Conservation (phyloP, 2,329 filamentous ascomycete species). For the Colletotrichum siamense region DNA sequence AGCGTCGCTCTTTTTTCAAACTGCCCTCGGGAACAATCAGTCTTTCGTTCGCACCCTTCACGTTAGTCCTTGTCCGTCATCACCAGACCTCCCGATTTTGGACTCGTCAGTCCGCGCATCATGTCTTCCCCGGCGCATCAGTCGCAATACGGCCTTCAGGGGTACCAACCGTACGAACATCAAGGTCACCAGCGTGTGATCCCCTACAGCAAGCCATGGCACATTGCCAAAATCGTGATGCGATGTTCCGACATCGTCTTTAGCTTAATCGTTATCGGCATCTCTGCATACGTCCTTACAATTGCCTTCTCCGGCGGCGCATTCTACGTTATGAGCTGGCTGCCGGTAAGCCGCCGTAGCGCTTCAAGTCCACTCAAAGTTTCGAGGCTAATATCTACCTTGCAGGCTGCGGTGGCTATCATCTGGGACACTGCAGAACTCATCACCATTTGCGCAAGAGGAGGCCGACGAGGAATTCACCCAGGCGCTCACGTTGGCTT, state of each 20-base stretch:
- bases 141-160: slow-evolving; percentile 5
- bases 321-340: not conserved
- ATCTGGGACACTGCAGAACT: slow-evolving; percentile 45
- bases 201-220: slow-evolving; percentile 27
- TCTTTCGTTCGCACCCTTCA: not conserved
- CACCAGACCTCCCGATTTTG: not conserved
- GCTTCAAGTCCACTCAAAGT: not conserved
- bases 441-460: slow-evolving; percentile 38
- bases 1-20: not conserved
- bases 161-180: not conserved
- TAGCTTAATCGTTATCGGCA: slow-evolving; percentile 23
- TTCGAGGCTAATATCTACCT: not conserved
- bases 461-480: slow-evolving; percentile 40
- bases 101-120: not conserved
- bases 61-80: not conserved
- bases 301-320: not conserved
- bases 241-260: slow-evolving; percentile 31
- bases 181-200: not conserved
- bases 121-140: not conserved
- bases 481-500: slow-evolving; percentile 49
- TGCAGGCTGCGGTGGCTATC: slow-evolving; percentile 38
- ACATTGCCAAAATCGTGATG: slow-evolving; percentile 34
- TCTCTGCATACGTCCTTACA: not conserved
- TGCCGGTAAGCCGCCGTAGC: not conserved
- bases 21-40: not conserved